Evolutionary conservation across 2,329 filamentous ascomycete species (phyloP), one percentile per base, ranked within the genome.

Genomic region (Cadophora sp.): DNA sequence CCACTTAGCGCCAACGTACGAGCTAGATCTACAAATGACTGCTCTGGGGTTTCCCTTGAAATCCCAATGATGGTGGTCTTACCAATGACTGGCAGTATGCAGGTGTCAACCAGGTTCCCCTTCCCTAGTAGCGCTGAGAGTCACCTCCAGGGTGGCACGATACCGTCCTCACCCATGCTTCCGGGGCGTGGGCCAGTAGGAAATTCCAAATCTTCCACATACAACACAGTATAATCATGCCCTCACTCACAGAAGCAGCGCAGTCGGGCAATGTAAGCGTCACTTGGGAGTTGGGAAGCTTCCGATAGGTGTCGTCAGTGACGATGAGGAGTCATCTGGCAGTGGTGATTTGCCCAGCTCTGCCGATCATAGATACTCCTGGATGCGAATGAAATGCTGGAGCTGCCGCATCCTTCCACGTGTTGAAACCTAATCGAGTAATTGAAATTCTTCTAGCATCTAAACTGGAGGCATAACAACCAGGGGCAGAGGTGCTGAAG

Each of bases 251-350:
- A 58, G 36, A 11, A 6, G 5, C 22, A 5, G 41, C 22, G 36
- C 55, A 24, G 36, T 18, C 33, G 14, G 36, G 55, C 8, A 24
- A 20, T 41, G 36, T 9, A 22, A 27, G 20, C 36, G 41, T 58
- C 33, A 18, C 6, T 18, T 58, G 33, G 36, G 36, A 3, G 20
- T 16, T 39, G 33, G 20, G n/a, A 39, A 13, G 33, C 36, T 22
- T 43, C 55, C 55, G 55, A 58, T 58, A 58, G 55, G 55, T 58
- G 30, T 56, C n/a, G 7, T 16, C 30, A 22, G 53, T 33, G 53
- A 39, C 14, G 11, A 39, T 39, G 53, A 56, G 20, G 53, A 39
- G 30, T 39, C 33, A 56, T 39, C 33, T 9, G 30, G 33, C 9
- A 36, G 30, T 39, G 55, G 36, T 41, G n/a, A 8, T 58, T 27